Evolutionary conservation across 331 rosid species (phyloP).

Genomic region (Cydonia oblonga): DNA sequence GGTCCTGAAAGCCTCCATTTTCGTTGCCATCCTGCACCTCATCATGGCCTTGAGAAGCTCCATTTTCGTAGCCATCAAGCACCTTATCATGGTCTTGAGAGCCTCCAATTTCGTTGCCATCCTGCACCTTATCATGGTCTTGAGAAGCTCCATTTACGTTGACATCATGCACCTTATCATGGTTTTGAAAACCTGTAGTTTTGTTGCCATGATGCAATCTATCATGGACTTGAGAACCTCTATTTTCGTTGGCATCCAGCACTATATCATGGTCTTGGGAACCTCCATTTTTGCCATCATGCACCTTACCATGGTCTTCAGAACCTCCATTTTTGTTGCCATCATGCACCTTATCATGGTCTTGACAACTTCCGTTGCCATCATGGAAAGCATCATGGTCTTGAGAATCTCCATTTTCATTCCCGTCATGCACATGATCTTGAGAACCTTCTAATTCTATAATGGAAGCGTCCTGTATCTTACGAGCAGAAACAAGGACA

Average conservation of each 20-base stretch:
- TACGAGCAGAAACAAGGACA: constrained; percentile 22
- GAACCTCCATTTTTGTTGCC: neutral
- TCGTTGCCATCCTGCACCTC: neutral
- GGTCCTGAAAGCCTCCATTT: no score
- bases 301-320: neutral
- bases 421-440: neutral
- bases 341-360: neutral
- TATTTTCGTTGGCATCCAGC: neutral
- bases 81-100: neutral
- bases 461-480: neutral
- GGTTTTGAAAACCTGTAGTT: neutral
- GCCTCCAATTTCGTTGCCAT: neutral
- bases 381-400: neutral
- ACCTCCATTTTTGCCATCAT: neutral
- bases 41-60: neutral
- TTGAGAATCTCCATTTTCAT: no score
- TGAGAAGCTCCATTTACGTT: neutral
- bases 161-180: neutral
- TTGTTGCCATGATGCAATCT: no score
- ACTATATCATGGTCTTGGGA: neutral
- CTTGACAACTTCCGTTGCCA: neutral
- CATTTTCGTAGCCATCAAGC: neutral
- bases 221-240: neutral
- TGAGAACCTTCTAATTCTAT: constrained; percentile 14
- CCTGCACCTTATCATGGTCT: neutral